phyloP scores from a whole-genome alignment of 768 basidiomycete genomes.

The Lyophyllum atratum region DNA sequence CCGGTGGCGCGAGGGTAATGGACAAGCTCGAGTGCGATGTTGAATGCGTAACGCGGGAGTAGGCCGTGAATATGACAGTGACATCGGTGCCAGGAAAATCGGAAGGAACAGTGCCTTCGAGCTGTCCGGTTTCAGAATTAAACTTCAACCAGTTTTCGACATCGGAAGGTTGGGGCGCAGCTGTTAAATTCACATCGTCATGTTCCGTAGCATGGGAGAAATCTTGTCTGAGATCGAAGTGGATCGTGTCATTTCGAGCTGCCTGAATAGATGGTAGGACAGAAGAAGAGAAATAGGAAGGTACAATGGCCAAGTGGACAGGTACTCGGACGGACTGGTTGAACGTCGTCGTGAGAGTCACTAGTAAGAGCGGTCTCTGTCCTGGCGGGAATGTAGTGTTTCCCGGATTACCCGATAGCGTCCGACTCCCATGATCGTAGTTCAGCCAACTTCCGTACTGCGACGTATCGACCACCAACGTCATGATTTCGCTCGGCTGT shows the following conservation, averaged over 20 bases:
- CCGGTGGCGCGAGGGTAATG: conserved; percentile 44
- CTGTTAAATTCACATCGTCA: conserved; percentile 53
- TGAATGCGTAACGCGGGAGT: conserved; percentile 64
- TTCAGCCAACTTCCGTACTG: conserved; percentile 56
- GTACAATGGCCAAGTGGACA: conserved; percentile 64
- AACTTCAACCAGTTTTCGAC: conserved; percentile 56
- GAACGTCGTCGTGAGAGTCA: conserved; percentile 61
- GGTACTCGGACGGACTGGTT: conserved; percentile 69
- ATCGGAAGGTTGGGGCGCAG: conserved; percentile 52
- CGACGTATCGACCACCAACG: conserved; percentile 60
- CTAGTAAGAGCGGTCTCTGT: conserved; percentile 46
- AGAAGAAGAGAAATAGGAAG: conserved; percentile 69
- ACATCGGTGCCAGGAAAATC: conserved; percentile 44
- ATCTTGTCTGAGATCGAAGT: conserved; percentile 56
- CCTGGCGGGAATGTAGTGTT: conserved; percentile 36
- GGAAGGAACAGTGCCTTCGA: conserved; percentile 59
- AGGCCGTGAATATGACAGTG: conserved; percentile 65
- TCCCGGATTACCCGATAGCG: conserved; percentile 68
- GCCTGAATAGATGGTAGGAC: conserved; percentile 58
- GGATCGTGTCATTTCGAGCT: conserved; percentile 49
- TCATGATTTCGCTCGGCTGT: conserved; percentile 57
- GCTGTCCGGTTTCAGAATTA: conserved; percentile 40
- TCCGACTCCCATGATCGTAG: conserved; percentile 57
- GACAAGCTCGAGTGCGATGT: conserved; percentile 66
- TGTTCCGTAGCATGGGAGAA: conserved; percentile 53